These are phyloP conservation scores for Vigna angularis DNA, from an alignment of 306 rosid genomes.

Conservation along the genomic window DNA sequence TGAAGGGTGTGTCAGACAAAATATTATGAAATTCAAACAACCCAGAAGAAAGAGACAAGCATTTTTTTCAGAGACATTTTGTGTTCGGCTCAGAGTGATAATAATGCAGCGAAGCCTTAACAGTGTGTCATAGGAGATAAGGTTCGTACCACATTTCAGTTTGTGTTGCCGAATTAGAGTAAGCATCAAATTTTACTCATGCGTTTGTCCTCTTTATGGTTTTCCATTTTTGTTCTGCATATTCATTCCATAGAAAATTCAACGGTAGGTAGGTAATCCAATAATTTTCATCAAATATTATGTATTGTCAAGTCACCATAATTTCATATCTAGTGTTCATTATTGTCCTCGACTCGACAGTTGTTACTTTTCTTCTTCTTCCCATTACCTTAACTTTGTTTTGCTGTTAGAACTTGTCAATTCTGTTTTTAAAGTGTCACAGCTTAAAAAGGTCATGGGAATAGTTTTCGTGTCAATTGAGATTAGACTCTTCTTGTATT, in stretches of 20 bases:
- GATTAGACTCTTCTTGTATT: not conserved
- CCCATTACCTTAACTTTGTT: not conserved
- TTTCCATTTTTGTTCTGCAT: conserved; percentile 43
- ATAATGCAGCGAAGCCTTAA: conserved; percentile 34
- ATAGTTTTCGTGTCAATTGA: not conserved
- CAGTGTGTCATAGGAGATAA: conserved; percentile 51
- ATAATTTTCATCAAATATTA: not conserved
- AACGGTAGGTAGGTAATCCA: not conserved
- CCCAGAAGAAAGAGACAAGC: conserved; percentile 49
- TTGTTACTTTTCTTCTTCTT: not conserved
- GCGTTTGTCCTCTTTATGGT: conserved; percentile 39
- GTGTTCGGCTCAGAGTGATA: conserved; percentile 51
- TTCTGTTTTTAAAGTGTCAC: not conserved
- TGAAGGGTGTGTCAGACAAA: conserved; percentile 46
- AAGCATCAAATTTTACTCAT: conserved; percentile 44
- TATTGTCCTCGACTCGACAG: not conserved
- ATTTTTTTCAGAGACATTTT: conserved; percentile 48
- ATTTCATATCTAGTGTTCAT: conserved; percentile 14
- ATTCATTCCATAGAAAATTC: conserved; percentile 27
- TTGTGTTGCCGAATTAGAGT: conserved; percentile 43
- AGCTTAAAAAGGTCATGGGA: not conserved
- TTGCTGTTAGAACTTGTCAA: not conserved
- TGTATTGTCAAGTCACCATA: conserved; percentile 2
- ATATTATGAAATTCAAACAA: conserved; percentile 48
- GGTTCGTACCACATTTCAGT: conserved; percentile 43